Conservation (phyloP, 164 flowering plant species). For the Paratinospora sagittata region DNA sequence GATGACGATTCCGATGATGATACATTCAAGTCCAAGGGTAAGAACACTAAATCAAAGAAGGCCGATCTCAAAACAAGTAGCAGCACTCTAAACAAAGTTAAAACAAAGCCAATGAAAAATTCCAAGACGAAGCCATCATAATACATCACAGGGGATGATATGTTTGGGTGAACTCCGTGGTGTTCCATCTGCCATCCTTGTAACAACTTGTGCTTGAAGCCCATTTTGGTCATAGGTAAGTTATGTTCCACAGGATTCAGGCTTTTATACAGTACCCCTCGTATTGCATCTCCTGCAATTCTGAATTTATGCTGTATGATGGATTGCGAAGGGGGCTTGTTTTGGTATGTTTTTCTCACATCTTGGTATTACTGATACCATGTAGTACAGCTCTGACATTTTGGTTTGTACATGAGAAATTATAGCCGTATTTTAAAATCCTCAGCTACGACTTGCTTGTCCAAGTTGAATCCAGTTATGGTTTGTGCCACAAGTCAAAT, state of each 20-base stretch:
- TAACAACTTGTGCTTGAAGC: no score
- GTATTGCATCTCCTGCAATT: no score
- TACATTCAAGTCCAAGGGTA: slow-evolving; percentile 34
- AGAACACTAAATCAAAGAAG: slow-evolving; percentile 38
- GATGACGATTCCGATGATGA: slow-evolving; percentile 54
- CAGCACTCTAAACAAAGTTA: slow-evolving; percentile 8
- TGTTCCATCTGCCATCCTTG: no score
- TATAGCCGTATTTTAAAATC: not conserved
- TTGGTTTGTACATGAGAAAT: not conserved
- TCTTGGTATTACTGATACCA: not conserved
- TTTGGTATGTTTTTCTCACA: not conserved
- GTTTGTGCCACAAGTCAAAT: no score
- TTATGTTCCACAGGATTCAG: no score
- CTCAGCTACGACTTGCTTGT: not conserved
- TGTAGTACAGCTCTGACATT: not conserved
- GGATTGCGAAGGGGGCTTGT: not conserved
- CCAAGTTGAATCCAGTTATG: no score
- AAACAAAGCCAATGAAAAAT: slow-evolving; percentile 3
- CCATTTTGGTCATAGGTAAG: no score
- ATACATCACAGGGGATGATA: not conserved
- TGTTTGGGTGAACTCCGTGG: no score
- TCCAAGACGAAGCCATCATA: not conserved
- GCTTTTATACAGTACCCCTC: no score
- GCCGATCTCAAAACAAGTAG: slow-evolving; percentile 18
- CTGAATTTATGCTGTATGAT: not conserved